Evolutionary conservation across 257 asterid species (phyloP).

Genomic region (Primulina tabacum): DNA sequence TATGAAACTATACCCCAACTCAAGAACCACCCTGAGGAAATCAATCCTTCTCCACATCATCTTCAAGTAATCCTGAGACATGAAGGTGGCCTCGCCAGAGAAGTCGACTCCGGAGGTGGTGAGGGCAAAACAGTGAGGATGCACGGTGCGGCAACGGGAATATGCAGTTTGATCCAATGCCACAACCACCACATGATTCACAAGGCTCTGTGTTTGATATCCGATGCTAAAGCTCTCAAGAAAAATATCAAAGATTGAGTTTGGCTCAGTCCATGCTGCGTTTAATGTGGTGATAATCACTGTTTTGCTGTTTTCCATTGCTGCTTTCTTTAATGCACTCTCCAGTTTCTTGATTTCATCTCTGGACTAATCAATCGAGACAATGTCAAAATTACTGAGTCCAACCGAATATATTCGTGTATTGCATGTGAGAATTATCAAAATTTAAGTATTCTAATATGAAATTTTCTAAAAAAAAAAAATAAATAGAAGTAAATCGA

Average conservation of each 20-base stretch:
- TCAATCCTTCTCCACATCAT: constrained; percentile 61
- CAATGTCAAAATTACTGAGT: neutral
- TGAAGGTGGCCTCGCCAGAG: constrained; percentile 41
- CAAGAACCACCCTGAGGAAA: constrained; percentile 38
- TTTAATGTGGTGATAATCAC: constrained; percentile 52
- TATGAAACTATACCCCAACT: constrained; percentile 47
- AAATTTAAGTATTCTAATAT: no score
- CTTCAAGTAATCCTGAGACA: constrained; percentile 36
- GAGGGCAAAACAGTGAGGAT: constrained; percentile 39
- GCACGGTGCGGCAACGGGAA: constrained; percentile 25
- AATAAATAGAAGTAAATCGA: neutral
- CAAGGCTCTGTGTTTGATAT: constrained; percentile 36
- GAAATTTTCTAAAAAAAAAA: no score
- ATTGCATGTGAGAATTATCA: no score
- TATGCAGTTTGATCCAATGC: constrained; percentile 51
- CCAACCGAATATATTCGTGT: no score
- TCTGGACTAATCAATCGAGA: neutral
- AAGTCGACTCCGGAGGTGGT: constrained; percentile 35
- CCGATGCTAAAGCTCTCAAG: constrained; percentile 53
- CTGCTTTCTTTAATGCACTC: constrained; percentile 35
- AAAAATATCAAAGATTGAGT: constrained; percentile 46
- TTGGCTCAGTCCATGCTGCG: constrained; percentile 48
- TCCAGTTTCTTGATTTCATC: constrained; percentile 16
- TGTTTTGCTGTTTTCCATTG: constrained; percentile 37
- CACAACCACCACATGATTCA: constrained; percentile 49